phyloP scores from a whole-genome alignment of 2,329 filamentous ascomycete genomes.

The Sporothrix humicola region DNA sequence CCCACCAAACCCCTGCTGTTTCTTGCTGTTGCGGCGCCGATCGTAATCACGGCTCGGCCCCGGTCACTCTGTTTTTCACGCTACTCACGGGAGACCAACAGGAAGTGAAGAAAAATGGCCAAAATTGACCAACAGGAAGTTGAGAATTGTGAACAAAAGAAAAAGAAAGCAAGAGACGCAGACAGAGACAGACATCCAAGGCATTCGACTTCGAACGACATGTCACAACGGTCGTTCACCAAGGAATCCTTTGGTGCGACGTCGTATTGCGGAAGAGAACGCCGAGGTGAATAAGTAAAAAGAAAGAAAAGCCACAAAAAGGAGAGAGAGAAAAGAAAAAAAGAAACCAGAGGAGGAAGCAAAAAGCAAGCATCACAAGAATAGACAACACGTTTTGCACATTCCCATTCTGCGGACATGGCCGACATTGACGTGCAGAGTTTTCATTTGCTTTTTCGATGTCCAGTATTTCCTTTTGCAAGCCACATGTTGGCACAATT shows the following conservation, averaged over 20 bases:
- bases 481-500: neutral
- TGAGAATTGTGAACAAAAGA: neutral
- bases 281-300: neutral
- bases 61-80: slow-evolving; percentile 14
- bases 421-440: neutral
- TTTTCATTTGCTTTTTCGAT: slow-evolving; percentile 2
- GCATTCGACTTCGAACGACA: neutral
- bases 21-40: neutral
- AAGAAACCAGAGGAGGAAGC: neutral
- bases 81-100: neutral
- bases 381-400: neutral
- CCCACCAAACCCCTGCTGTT: no score
- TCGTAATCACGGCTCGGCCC: slow-evolving; percentile 26
- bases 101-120: neutral
- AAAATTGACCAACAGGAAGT: neutral
- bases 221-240: neutral
- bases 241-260: neutral
- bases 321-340: neutral
- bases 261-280: neutral
- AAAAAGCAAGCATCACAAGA: neutral
- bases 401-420: neutral
- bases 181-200: neutral
- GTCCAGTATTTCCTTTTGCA: no score
- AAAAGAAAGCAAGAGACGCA: neutral
- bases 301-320: neutral